These are phyloP conservation scores for Coprinopsis marcescibilis DNA, from an alignment of 768 basidiomycete species.

Conservation along the genomic window DNA sequence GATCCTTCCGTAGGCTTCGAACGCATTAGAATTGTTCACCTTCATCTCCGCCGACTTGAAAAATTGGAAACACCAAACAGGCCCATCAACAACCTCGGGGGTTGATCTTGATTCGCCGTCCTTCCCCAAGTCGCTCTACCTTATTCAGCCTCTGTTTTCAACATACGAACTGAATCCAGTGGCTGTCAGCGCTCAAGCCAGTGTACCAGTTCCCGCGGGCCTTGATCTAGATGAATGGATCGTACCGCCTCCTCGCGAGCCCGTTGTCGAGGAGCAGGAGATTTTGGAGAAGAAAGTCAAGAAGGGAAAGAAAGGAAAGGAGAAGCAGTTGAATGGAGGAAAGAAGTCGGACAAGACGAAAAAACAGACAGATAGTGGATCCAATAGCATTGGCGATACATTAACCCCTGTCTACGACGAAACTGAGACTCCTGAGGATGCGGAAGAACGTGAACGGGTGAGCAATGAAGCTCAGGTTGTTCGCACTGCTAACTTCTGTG, in stretches of 20 bases:
- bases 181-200: constrained; percentile 71
- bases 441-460: constrained; percentile 58
- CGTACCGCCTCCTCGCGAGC: constrained; percentile 54
- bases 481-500: constrained; percentile 1
- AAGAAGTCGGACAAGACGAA: constrained; percentile 25
- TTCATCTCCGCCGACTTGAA: constrained; percentile 74
- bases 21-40: constrained; percentile 65
- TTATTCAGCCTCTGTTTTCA: constrained; percentile 76
- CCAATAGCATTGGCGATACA: constrained; percentile 19
- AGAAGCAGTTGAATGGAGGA: constrained; percentile 16
- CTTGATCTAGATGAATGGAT: constrained; percentile 86
- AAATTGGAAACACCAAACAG: constrained; percentile 25
- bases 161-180: constrained; percentile 83
- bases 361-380: constrained; percentile 23
- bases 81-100: constrained; percentile 33
- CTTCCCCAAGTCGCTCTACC: constrained; percentile 86
- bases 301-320: constrained; percentile 31
- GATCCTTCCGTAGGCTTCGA: constrained; percentile 58
- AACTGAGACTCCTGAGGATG: constrained; percentile 53
- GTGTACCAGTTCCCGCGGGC: constrained; percentile 76
- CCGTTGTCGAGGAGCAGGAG: constrained; percentile 28
- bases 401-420: constrained; percentile 33
- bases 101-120: constrained; percentile 34
- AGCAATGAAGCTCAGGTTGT: constrained; percentile 11
- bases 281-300: constrained; percentile 43